These are phyloP conservation scores for Lachnellula suecica DNA, from an alignment of 2,329 filamentous ascomycete genomes.

Conservation along the genomic window DNA sequence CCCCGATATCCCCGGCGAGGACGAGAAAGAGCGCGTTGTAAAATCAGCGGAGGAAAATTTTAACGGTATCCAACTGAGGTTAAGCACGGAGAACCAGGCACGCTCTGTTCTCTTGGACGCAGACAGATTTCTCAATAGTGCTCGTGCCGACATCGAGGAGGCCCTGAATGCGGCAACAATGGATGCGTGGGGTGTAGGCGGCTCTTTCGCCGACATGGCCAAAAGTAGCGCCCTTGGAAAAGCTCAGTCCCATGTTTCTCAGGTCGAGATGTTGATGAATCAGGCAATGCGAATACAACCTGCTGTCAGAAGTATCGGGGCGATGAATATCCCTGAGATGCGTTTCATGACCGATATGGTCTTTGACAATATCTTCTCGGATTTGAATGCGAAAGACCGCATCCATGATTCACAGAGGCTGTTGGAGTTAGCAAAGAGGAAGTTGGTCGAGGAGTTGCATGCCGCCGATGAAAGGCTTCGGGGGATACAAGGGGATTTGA, in stretches of 20 bases:
- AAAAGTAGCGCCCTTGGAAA: conserved; percentile 50
- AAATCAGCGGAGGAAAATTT: conserved; percentile 37
- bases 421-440: conserved; percentile 35
- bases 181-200: conserved; percentile 50
- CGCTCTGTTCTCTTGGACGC: conserved; percentile 41
- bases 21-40: conserved; percentile 42
- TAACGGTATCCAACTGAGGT: conserved; percentile 35
- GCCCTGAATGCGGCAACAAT: conserved; percentile 41
- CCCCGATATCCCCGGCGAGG: conserved; percentile 53
- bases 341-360: conserved; percentile 49
- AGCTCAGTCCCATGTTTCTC: conserved; percentile 43
- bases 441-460: conserved; percentile 33
- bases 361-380: conserved; percentile 55
- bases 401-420: conserved; percentile 44
- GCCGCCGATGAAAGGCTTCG: conserved; percentile 34
- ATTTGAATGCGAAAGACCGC: conserved; percentile 51
- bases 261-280: conserved; percentile 39
- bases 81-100: conserved; percentile 43
- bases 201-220: conserved; percentile 49
- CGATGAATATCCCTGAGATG: conserved; percentile 44
- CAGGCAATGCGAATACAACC: conserved; percentile 43
- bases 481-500: conserved; percentile 29
- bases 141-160: conserved; percentile 40
- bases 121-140: conserved; percentile 34
- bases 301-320: conserved; percentile 36